Base-by-base conservation (phyloP, 768 basidiomycete species). In the Tephrocybe sp. region DNA sequence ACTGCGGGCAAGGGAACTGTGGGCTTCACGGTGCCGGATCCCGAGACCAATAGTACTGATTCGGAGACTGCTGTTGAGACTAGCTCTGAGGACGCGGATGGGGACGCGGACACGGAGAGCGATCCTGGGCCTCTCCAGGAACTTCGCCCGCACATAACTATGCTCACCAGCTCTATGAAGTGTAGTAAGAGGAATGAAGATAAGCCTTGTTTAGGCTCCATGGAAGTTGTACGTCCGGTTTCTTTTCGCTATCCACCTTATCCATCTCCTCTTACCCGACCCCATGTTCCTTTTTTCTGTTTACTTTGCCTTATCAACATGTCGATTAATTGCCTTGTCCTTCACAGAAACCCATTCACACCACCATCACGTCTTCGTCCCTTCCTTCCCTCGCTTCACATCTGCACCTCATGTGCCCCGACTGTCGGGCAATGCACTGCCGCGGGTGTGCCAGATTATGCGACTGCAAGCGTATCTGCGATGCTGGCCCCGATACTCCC, bases 351-450 rank as follows among this genome's bases (percentile, higher is more conserved):
- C 49, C 49, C 9, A 50, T 50, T 21, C 49, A 50, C 26, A 50
- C 41, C 9, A 4, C 21, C 2, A 16, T 6, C 1, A 19, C 21
- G 3, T 25, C 41, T 5, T 2, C 26, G 1, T 16, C 27, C 26
- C 25, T 38, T 6, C 35, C 35, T 18, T 39, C 44, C 11, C 13
- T 55, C 1, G 34, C 18, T 8, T 21, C 19, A 1, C 51, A 49
- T 18, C 32, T 56, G 40, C 57, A 55, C 44, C 21, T 51, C 16
- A 47, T 16, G 12, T 58, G 57, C 47, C 12, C 36, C 6, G 21
- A 9, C 34, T 58, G 57, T 31, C 16, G 32, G 12, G 47, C 46
- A 2, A 34, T 43, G 15, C 40, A 55, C 38, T 58, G 57, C 26
- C 49, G 57, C 7, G 57, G 53, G n/a, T 54, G 57, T 22, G 25